Evolutionary conservation across 176 grass and related monocot genomes (phyloP), one percentile per base, ranked within the genome.

Genomic region (Paspalum notatum): DNA sequence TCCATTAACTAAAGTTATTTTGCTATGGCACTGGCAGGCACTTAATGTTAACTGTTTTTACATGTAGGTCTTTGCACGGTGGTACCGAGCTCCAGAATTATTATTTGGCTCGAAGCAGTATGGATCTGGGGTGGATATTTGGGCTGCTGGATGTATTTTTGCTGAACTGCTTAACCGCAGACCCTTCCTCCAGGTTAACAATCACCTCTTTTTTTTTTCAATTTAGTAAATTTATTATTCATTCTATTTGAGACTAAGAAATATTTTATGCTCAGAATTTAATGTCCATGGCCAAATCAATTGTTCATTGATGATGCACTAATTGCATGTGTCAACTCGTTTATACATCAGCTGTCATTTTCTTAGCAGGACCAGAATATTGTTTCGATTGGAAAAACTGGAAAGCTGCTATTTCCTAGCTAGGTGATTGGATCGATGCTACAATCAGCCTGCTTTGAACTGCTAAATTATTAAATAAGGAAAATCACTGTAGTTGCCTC

Each of bases 71-170:
- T 99, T 99, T 88, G 93, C 93, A 65, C 89, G 97, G 77, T 99
- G 97, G 97, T 99, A 99, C 62, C 88, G 97, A 76, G 97, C 97
- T 59, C 97, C 97, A 45, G 97, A 99, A 83, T 72, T 99, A 82
- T 91, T 99, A 81, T 99, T 93, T 84, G 97, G 92, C 21, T 81
- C 97, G 13, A 99, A 96, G 77, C 97, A 99, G 45, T 99, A 99
- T 86, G 97, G 97, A 90, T 84, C 97, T 88, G 92, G 81, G 1
- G 97, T 99, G 40, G 97, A 99, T 76, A 78, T 99, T 69, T 99
- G 97, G 97, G 97, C 90, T 80, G 97, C 93, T 75, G 97, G 92
- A 80, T 99, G 97, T 85, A 95, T 99, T 78, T 99, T 96, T 86
- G 97, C 97, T 69, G 97, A 99, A 71, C 87, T 99, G 60, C 97